Base-by-base conservation (phyloP, 2,329 filamentous ascomycete species). In the Fusarium odoratissimum region DNA sequence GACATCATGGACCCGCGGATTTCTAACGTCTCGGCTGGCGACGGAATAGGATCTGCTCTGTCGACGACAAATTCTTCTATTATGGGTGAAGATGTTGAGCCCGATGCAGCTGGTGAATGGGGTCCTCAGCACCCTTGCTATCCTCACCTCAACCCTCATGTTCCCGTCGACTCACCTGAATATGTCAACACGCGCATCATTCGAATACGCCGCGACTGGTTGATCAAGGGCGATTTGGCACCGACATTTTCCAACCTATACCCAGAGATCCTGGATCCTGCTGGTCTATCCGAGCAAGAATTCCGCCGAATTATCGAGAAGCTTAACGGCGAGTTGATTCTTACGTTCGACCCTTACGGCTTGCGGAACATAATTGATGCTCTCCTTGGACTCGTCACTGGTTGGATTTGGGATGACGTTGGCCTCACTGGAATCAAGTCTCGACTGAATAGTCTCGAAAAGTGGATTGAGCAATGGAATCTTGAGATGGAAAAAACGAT, bases 171-270 rank as follows among this genome's bases (percentile, higher is more conserved):
- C 63, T 97, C 94, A 12, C 86, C 89, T 19, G 90, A 97, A 73
- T 94, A 94, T 78, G 82, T 87, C 49, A 90, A 87, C 11, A 99
- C 96, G 4, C 92, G 95, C 63, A 93, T 99, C 72, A 98, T 99
- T 77, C 92, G 96, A 21, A 92, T 99, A 71, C 91, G 92, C 64
- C 89, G 96, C 45, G 96, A 99, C 82, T 99, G 95, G 93, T 91
- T 98, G 83, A 82, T 95, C 35, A 89, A 91, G 68, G 96, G 95
- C 40, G 96, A 99, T 81, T 85, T 97, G 33, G 95, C 95, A 3
- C 96, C 96, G 1, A 94, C 95, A 0, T 98, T 97, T 80, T 96
- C 94, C 21, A 98, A 98, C 77, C 86, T 98, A 6, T 99, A 99
- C 78, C 96, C 96, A 0, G 96, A 99, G 80, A 97, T 99, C 64